Percentiles rank a stretch among this genome's conserved stretches.
Evolutionary conservation across 108 stramenopile genomes (phyloP).

Genomic region (Skeletonema grethae): DNA sequence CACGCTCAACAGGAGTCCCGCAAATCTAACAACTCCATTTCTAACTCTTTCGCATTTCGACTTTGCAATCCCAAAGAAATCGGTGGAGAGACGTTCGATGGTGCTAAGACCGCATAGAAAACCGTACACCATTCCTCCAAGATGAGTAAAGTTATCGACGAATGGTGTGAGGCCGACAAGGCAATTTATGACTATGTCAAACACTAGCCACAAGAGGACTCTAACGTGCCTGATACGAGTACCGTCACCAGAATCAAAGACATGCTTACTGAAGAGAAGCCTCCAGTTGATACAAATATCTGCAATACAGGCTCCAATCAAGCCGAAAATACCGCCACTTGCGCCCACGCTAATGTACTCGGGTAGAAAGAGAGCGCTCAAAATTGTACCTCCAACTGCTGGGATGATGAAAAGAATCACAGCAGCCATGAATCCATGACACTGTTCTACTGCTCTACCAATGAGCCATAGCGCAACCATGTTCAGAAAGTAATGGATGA

Average conservation of each 20-base stretch:
- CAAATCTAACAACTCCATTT: slow-evolving; percentile 59
- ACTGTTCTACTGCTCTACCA: slow-evolving; percentile 88
- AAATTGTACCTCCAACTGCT: slow-evolving; percentile 87
- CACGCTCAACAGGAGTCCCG: slow-evolving; percentile 72
- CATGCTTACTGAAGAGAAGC: slow-evolving; percentile 66
- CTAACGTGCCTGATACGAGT: slow-evolving; percentile 45
- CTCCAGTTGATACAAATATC: slow-evolving; percentile 93
- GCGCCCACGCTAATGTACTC: slow-evolving; percentile 91
- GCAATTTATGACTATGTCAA: slow-evolving; percentile 84
- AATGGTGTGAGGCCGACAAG: slow-evolving; percentile 84
- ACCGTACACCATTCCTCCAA: slow-evolving; percentile 88
- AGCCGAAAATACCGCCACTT: slow-evolving; percentile 92
- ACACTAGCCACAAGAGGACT: slow-evolving; percentile 67
- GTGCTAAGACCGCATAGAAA: slow-evolving; percentile 78
- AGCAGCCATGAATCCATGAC: slow-evolving; percentile 76
- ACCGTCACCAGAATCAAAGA: slow-evolving; percentile 55
- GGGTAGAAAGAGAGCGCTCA: slow-evolving; percentile 91
- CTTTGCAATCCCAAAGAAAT: slow-evolving; percentile 67
- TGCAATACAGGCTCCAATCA: slow-evolving; percentile 87
- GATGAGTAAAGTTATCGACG: slow-evolving; percentile 89
- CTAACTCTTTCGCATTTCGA: slow-evolving; percentile 29
- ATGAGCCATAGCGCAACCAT: slow-evolving; percentile 88
- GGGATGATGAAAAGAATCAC: slow-evolving; percentile 79
- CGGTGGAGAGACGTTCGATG: slow-evolving; percentile 69
- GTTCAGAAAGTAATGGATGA: slow-evolving; percentile 94